Base-by-base conservation (phyloP, 305 asterid species). In the Andrographis paniculata region DNA sequence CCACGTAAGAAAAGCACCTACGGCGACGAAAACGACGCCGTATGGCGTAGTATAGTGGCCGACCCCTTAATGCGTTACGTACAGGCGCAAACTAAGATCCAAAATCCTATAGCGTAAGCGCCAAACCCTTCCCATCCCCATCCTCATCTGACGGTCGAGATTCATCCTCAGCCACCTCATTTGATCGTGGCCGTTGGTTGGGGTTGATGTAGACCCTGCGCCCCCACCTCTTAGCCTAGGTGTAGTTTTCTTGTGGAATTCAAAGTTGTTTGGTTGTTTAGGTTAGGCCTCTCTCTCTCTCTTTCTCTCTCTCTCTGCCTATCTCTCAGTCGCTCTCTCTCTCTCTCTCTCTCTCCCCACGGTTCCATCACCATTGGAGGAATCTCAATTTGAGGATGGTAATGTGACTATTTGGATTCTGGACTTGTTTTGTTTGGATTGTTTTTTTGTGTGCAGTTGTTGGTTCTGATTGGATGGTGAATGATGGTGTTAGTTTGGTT, bases 181-280 rank as follows among this genome's bases (percentile, higher is more conserved):
- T 27, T 2, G 6, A 71, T 84, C 76, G 45, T 17, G 2, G 6
- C 76, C 87, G 67, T 65, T 28, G 42, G 37, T 48, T 37, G 58
- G 48, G 62, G 48, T 62, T 40, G 62, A 72, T 45, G 59, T 55
- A 61, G 62, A 59, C 59, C 53, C n/a, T n/a, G n/a, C n/a, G n/a
- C n/a, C n/a, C n/a, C n/a, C n/a, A n/a, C n/a, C n/a, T n/a, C n/a
- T 68, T 51, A 23, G 59, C 58, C 51, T 31, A 35, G 63, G 63
- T 67, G 59, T 38, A 33, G 17, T n/a, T 67, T 67, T 71, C 56
- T 67, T 63, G 95, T 84, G 79, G 77, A 87, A 65, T 78, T 82
- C 71, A 74, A 74, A 82, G 95, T 85, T 78, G 93, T n/a, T 89
- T 75, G 85, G 66, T 82, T 79, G 91, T 77, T 85, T 74, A 78